Percentiles rank a stretch among this genome's conserved stretches.
Conservation (phyloP, 805 yeast species). For the Hanseniaspora meyeri region DNA sequence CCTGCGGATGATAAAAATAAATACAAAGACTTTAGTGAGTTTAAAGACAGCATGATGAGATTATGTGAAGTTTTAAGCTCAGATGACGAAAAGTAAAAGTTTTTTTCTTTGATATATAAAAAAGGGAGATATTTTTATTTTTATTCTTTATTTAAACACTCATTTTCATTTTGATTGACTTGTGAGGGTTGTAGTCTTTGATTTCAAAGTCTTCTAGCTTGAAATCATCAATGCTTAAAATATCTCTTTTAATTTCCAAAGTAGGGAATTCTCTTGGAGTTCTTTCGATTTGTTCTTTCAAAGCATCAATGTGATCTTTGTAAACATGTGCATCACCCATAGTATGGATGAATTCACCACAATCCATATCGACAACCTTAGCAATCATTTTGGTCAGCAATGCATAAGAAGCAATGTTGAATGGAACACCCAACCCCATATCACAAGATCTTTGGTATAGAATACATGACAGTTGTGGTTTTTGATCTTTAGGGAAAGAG, state of each 20-base stretch:
- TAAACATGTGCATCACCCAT: conserved; percentile 97
- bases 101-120: neutral
- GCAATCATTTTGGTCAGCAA: conserved; percentile 90
- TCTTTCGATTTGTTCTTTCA: conserved; percentile 66
- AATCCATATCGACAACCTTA: conserved; percentile 83
- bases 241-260: conserved; percentile 53
- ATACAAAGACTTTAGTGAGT: neutral
- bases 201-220: conserved; percentile 78
- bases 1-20: neutral
- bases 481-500: conserved; percentile 53
- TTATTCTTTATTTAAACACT: conserved; percentile 46
- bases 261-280: conserved; percentile 72
- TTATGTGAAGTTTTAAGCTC: neutral
- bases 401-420: conserved; percentile 94
- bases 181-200: conserved; percentile 65
- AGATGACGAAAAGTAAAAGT: neutral
- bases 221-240: conserved; percentile 73
- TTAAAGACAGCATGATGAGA: neutral
- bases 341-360: conserved; percentile 90
- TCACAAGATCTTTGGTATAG: conserved; percentile 97
- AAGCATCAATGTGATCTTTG: conserved; percentile 82
- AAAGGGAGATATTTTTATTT: neutral
- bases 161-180: conserved; percentile 88
- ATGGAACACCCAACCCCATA: conserved; percentile 99
- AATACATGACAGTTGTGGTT: conserved; percentile 69